Evolutionary conservation across 129 eudicot species (phyloP).

Genomic region (Ambrosia trifida): DNA sequence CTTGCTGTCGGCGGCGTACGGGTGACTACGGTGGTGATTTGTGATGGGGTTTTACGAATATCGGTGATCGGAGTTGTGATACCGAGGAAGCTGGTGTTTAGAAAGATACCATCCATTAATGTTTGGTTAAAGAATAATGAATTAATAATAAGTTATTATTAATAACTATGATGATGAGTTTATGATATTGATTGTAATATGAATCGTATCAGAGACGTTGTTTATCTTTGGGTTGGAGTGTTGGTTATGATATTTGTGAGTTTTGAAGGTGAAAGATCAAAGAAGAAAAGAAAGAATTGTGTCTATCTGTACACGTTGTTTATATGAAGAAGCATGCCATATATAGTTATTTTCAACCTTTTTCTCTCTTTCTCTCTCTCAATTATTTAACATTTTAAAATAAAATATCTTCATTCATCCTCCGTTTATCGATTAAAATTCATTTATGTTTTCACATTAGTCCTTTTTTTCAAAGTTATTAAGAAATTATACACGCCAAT

Average conservation of each 20-base stretch:
- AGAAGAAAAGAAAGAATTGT: constrained; percentile 9
- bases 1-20: constrained; percentile 38
- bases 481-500: too few species aligned
- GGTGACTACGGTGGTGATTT: constrained; percentile 35
- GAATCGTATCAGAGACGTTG: too few species aligned
- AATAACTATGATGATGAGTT: not conserved
- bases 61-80: constrained; percentile 56
- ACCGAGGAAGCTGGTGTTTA: constrained; percentile 50
- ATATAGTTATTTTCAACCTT: constrained; percentile 6
- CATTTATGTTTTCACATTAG: too few species aligned
- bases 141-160: too few species aligned
- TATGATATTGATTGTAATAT: not conserved
- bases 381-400: too few species aligned
- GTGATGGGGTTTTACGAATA: constrained; percentile 41
- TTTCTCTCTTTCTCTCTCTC: not conserved
- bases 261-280: not conserved
- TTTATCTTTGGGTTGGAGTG: not conserved
- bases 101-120: constrained; percentile 64
- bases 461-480: too few species aligned
- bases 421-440: too few species aligned
- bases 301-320: constrained; percentile 22
- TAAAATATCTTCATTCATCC: too few species aligned
- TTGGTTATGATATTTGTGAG: not conserved
- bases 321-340: constrained; percentile 5
- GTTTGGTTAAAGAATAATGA: not conserved